These are phyloP conservation scores for Irpex lacteus DNA, from an alignment of 1,284 basidiomycete genomes.

Conservation along the genomic window DNA sequence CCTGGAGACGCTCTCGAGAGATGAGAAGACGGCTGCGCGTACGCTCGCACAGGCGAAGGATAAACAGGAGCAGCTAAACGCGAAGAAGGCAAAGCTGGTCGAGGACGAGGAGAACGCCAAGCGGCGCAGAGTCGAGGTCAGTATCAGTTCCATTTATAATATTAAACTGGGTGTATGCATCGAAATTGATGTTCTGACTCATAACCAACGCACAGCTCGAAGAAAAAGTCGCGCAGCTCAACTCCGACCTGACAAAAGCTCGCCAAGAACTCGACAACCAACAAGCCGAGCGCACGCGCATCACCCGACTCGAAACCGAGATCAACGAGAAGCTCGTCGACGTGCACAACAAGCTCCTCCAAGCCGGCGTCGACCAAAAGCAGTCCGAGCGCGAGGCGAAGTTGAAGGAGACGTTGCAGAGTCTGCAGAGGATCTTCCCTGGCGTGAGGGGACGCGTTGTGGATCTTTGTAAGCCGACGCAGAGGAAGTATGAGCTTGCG, in stretches of 20 bases:
- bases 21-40: constrained; percentile 75
- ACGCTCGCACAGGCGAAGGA: constrained; percentile 65
- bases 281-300: constrained; percentile 70
- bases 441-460: constrained; percentile 89
- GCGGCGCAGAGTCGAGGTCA: constrained; percentile 61
- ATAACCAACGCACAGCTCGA: constrained; percentile 48
- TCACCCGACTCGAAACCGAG: constrained; percentile 81
- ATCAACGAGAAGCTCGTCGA: constrained; percentile 89
- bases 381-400: constrained; percentile 84
- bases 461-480: constrained; percentile 91
- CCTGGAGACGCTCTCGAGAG: constrained; percentile 79
- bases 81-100: constrained; percentile 58
- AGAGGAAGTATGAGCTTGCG: constrained; percentile 90
- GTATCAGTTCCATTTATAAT: constrained; percentile 7
- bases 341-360: constrained; percentile 81
- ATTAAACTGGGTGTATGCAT: neutral
- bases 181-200: constrained; percentile 2
- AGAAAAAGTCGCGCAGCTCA: constrained; percentile 49
- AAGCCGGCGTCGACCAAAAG: constrained; percentile 83
- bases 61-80: constrained; percentile 65
- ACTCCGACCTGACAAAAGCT: constrained; percentile 52
- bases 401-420: constrained; percentile 84
- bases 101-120: constrained; percentile 58
- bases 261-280: constrained; percentile 75
- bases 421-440: constrained; percentile 85